phyloP scores from a whole-genome alignment of 805 yeast species.

The Candida adriatica region DNA sequence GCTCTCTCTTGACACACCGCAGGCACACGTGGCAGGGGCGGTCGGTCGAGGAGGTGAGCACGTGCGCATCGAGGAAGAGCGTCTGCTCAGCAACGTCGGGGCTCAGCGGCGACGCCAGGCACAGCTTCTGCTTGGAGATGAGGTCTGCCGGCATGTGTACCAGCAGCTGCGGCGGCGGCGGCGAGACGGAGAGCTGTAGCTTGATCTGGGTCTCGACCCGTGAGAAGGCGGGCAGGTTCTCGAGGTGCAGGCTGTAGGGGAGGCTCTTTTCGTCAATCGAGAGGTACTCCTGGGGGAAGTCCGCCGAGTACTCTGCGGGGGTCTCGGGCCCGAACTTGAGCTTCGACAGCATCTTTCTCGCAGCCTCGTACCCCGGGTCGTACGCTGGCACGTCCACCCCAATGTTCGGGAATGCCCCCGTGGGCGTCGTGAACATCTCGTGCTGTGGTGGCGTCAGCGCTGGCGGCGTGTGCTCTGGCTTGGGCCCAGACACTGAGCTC shows the following conservation, averaged over 20 bases:
- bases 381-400: conserved; percentile 1
- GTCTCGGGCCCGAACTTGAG: conserved; percentile 22
- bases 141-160: conserved; percentile 83
- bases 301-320: conserved; percentile 17
- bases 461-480: conserved; percentile 3
- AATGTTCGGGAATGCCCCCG: conserved; percentile 4
- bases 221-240: conserved; percentile 69
- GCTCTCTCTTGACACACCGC: conserved; percentile 87
- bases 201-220: conserved; percentile 96
- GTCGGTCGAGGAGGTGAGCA: conserved; percentile 50
- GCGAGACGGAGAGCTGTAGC: conserved; percentile 57
- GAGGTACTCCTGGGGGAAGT: conserved; percentile 23
- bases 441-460: conserved; percentile 7
- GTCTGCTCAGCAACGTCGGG: conserved; percentile 44
- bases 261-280: conserved; percentile 22
- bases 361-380: conserved; percentile 19
- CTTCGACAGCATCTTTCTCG: conserved; percentile 19
- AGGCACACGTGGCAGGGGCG: conserved; percentile 72
- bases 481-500: conserved; percentile 1
- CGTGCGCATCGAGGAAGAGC: conserved; percentile 70
- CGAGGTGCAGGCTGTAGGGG: conserved; percentile 44
- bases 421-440: conserved; percentile 14
- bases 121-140: conserved; percentile 79
- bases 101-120: conserved; percentile 41
- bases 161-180: conserved; percentile 68